Conservation (phyloP, 768 basidiomycete genomes). For the Mycena alexandri region DNA sequence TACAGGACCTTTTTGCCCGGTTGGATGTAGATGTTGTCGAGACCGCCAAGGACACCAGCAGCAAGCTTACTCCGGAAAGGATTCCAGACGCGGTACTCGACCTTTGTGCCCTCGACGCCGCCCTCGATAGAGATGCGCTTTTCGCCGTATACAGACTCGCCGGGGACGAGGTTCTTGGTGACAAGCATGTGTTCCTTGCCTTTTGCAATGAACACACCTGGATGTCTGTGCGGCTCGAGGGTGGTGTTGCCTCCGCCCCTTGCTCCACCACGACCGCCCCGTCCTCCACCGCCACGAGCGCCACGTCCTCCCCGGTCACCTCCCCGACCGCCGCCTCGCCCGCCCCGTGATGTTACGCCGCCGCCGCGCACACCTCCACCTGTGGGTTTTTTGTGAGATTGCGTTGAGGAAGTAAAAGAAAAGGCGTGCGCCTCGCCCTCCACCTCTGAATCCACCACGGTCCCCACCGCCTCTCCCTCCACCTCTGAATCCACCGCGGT, state of each 20-base stretch:
- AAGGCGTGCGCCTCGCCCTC: slow-evolving; percentile 47
- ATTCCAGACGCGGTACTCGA: slow-evolving; percentile 99
- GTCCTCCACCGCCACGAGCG: slow-evolving; percentile 59
- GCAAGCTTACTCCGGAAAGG: slow-evolving; percentile 98
- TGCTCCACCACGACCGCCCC: slow-evolving; percentile 79
- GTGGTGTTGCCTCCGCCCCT: slow-evolving; percentile 90
- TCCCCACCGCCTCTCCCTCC: slow-evolving; percentile 55
- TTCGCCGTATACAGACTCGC: slow-evolving; percentile 98
- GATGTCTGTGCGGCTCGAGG: slow-evolving; percentile 94
- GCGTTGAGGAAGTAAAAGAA: slow-evolving; percentile 26
- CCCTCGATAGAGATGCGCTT: slow-evolving; percentile 93
- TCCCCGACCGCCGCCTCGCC: slow-evolving; percentile 57
- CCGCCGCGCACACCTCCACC: slow-evolving; percentile 51
- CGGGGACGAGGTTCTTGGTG: slow-evolving; percentile 97
- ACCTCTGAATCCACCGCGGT: slow-evolving; percentile 52
- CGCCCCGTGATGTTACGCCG: slow-evolving; percentile 54
- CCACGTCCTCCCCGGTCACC: slow-evolving; percentile 62
- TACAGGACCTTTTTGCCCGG: slow-evolving; percentile 98
- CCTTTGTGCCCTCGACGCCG: slow-evolving; percentile 83
- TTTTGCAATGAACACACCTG: slow-evolving; percentile 96
- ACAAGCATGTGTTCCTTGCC: slow-evolving; percentile 98
- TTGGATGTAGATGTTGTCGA: slow-evolving; percentile 92
- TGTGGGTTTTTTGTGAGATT: slow-evolving; percentile 6
- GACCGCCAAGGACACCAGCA: slow-evolving; percentile 94
- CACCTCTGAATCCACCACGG: slow-evolving; percentile 50